Evolutionary conservation across 345 rosid genomes (phyloP).

Genomic region (Geranium rotundifolium): DNA sequence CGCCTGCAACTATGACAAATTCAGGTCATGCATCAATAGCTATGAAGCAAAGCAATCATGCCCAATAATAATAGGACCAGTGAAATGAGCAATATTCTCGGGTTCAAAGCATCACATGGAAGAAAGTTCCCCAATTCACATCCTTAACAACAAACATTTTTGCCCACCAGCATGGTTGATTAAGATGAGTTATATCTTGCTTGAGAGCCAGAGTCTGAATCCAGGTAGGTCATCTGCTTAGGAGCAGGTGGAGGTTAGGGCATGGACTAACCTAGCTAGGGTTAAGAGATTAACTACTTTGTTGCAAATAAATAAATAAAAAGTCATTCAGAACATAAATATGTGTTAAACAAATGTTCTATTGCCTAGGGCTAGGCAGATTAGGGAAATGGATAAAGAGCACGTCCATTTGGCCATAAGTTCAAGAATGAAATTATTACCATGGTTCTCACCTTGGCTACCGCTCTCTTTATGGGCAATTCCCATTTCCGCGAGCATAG

Average conservation of each 20-base stretch:
- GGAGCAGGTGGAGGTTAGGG: too few species aligned
- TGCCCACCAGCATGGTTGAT: too few species aligned
- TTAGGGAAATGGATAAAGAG: neutral
- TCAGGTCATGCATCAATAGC: neutral
- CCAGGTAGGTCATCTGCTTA: too few species aligned
- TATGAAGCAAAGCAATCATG: too few species aligned
- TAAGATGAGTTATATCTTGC: too few species aligned
- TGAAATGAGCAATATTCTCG: neutral
- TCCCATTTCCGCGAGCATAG: constrained; percentile 71
- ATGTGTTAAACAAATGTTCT: neutral
- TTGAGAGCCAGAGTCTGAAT: too few species aligned
- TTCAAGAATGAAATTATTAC: constrained; percentile 15
- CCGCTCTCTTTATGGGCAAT: constrained; percentile 36
- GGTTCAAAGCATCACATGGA: too few species aligned
- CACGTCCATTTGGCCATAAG: neutral
- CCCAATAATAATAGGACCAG: neutral
- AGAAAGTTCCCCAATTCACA: too few species aligned
- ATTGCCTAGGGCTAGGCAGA: neutral
- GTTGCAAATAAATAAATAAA: neutral
- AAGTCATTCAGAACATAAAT: neutral
- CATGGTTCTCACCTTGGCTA: constrained; percentile 36
- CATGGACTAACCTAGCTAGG: too few species aligned
- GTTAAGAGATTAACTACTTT: too few species aligned
- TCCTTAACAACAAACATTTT: too few species aligned
- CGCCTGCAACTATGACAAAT: constrained; percentile 17